Evolutionary conservation across 2,329 filamentous ascomycete species (phyloP), one percentile per base, ranked within the genome.

Genomic region (Aurifilum marmelostoma): DNA sequence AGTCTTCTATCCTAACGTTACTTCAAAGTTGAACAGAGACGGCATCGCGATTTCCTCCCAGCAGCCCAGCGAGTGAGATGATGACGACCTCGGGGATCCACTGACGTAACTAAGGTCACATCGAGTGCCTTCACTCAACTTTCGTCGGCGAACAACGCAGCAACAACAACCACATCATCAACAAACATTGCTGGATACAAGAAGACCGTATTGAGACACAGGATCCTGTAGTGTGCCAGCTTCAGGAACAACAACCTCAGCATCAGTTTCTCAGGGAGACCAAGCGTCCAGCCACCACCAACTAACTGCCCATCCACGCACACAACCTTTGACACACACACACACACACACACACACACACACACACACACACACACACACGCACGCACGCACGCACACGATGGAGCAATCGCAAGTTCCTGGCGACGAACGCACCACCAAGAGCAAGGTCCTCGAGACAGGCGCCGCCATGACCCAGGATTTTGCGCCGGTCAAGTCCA

Each of bases 401-500:
- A 69, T 69, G 64, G 52, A 52, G 7, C 43, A 65, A 2, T 29
- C 63, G 1, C 43, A 71, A 4, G 70, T 68, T 39, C 66, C 80
- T 8, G 88, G 88, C 32, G 80, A 83, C 43, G 81, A 83, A 1
- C 80, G 87, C 50, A 84, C 85, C 3, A 77, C 80, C 2, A 86
- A 85, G 74, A 89, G 89, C 77, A 83, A 83, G 60, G 75, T 85
- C 8, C 83, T 92, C 11, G 87, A 90, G 70, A 87, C 87, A 0
- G 89, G 88, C 7, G 89, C 89, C 24, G 80, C 83, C 5, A 73
- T 85, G 60, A 83, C 87, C 1, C 89, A 92, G 85, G 85, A 88
- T 72, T 93, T 97, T 77, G 82, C 85, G 0, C 92, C 93, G 0
- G 79, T 93, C 8, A 90, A 92, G 74, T 87, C 88, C 66, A 86